These are phyloP conservation scores for Arthrobotrys pseudoclavata DNA, from an alignment of 2,329 filamentous ascomycete species.

Conservation along the genomic window DNA sequence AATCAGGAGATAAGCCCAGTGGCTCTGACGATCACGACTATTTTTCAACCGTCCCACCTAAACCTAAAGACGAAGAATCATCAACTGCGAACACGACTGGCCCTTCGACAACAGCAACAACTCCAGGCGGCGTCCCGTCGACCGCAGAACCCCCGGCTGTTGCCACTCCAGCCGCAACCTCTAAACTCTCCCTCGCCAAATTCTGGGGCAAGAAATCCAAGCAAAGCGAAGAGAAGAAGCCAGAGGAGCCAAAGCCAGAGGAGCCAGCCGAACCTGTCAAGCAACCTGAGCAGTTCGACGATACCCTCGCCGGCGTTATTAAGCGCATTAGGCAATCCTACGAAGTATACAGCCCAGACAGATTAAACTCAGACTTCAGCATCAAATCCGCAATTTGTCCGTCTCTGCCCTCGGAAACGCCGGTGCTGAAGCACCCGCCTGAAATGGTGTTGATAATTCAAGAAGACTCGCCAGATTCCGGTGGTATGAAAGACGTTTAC, in stretches of 20 bases:
- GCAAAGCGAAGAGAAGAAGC: slow-evolving; percentile 61
- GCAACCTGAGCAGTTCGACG: slow-evolving; percentile 71
- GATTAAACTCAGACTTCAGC: slow-evolving; percentile 68
- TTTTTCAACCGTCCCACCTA: slow-evolving; percentile 75
- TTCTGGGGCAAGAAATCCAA: slow-evolving; percentile 75
- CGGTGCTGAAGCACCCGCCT: slow-evolving; percentile 78
- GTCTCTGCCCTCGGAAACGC: slow-evolving; percentile 79
- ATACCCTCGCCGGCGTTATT: slow-evolving; percentile 79
- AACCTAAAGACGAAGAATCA: slow-evolving; percentile 69
- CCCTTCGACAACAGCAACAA: slow-evolving; percentile 67
- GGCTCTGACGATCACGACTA: slow-evolving; percentile 79
- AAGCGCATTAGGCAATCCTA: slow-evolving; percentile 81
- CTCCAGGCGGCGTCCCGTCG: slow-evolving; percentile 25
- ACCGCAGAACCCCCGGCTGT: slow-evolving; percentile 52
- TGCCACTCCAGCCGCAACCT: slow-evolving; percentile 68
- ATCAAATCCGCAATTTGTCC: slow-evolving; percentile 75
- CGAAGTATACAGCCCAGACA: slow-evolving; percentile 67
- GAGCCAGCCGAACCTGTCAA: slow-evolving; percentile 63
- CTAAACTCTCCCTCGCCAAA: slow-evolving; percentile 66
- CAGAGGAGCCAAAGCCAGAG: slow-evolving; percentile 54
- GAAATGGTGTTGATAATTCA: slow-evolving; percentile 78
- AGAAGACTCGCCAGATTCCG: slow-evolving; percentile 73
- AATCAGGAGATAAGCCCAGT: slow-evolving; percentile 64
- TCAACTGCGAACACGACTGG: slow-evolving; percentile 69
- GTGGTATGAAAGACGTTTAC: slow-evolving; percentile 85